Conservation (phyloP, 1,284 basidiomycete species). For the Inonotus obliquus region DNA sequence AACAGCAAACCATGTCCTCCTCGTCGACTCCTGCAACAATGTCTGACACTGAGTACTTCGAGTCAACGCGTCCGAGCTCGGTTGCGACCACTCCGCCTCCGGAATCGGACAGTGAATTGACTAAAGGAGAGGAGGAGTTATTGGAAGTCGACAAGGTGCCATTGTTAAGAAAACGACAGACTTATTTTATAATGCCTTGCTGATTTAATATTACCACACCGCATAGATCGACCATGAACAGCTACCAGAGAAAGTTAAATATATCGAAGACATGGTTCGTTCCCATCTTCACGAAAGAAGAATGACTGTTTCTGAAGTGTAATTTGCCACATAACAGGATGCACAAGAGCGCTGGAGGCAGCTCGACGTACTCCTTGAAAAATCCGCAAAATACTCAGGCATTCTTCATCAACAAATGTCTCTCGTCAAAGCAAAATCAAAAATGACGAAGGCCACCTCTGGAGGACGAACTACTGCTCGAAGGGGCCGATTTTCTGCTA, state of each 20-base stretch:
- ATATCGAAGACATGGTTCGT: constrained; percentile 19
- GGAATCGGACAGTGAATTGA: not conserved
- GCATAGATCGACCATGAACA: not conserved
- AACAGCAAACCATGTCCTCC: not conserved
- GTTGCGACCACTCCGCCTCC: constrained; percentile 9
- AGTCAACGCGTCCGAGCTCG: constrained; percentile 16
- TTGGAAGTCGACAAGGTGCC: constrained; percentile 11
- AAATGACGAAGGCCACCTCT: not conserved
- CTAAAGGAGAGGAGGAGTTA: not conserved
- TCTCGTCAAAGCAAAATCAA: constrained; percentile 21
- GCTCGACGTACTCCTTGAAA: constrained; percentile 56
- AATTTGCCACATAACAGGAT: constrained; percentile 32
- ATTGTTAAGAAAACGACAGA: not conserved
- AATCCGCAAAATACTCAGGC: constrained; percentile 56
- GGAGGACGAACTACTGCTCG: not conserved
- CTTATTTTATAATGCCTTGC: not conserved
- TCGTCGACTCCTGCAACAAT: constrained; percentile 3
- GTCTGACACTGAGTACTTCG: constrained; percentile 12
- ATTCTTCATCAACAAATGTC: constrained; percentile 64
- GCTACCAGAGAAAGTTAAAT: constrained; percentile 12
- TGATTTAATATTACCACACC: not conserved
- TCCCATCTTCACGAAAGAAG: not conserved
- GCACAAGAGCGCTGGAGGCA: constrained; percentile 42
- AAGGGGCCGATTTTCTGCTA: not conserved
- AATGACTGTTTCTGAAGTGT: not conserved